Evolutionary conservation across 2,329 filamentous ascomycete species (phyloP).

Genomic region (Aspergillus sp.): DNA sequence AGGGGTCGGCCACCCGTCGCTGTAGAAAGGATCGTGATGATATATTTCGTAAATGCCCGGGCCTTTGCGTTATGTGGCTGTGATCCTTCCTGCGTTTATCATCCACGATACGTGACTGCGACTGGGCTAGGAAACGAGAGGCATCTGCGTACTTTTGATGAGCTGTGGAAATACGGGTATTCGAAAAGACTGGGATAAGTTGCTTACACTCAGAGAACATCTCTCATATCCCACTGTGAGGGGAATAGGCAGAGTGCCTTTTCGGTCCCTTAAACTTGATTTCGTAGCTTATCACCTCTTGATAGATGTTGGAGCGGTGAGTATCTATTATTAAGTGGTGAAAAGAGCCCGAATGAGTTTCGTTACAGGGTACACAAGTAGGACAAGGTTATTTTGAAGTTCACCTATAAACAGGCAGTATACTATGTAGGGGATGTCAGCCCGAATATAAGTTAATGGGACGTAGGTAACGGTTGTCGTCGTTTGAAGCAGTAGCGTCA

Average conservation of each 20-base stretch:
- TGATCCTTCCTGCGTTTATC: slow-evolving; percentile 47
- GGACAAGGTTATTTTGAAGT: neutral
- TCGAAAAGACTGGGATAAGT: neutral
- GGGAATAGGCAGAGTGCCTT: neutral
- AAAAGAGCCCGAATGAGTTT: neutral
- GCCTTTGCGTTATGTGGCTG: slow-evolving; percentile 49
- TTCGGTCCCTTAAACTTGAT: neutral
- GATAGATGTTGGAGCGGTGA: slow-evolving; percentile 10
- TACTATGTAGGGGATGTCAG: neutral
- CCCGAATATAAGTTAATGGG: slow-evolving; percentile 1
- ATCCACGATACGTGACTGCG: slow-evolving; percentile 81
- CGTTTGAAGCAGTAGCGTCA: slow-evolving; percentile 32
- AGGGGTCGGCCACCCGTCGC: slow-evolving; percentile 69
- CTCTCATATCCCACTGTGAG: slow-evolving; percentile 23
- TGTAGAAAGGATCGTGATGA: slow-evolving; percentile 52
- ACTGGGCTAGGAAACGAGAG: slow-evolving; percentile 93
- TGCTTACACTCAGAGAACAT: slow-evolving; percentile 90
- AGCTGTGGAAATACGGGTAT: neutral
- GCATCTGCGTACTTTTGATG: slow-evolving; percentile 61
- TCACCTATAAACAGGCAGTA: neutral
- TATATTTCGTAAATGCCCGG: slow-evolving; percentile 47
- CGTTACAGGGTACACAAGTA: neutral
- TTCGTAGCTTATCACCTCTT: slow-evolving; percentile 6
- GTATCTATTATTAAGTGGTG: neutral
- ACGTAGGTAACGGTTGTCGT: slow-evolving; percentile 13